Evolutionary conservation across 345 rosid genomes (phyloP), one percentile per base, ranked within the genome.

Genomic region (Fremontodendron californicum): DNA sequence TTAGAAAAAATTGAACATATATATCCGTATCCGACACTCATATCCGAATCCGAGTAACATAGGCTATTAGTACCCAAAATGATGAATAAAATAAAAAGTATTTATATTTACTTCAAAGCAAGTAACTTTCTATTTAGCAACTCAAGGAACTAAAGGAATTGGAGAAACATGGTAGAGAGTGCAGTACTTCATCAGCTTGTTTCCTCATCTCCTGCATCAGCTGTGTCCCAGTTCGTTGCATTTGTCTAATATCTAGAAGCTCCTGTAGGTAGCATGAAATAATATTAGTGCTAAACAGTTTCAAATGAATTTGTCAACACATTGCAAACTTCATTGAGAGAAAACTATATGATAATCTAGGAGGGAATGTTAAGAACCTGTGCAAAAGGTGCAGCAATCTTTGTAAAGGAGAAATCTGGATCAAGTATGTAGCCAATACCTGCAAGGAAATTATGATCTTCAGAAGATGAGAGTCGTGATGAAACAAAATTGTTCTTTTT

Each of bases 311-410:
- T 49, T 45, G 61, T 23, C n/a, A 12, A 21, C 0, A 4, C 13
- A 11, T n/a, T 13, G 6, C 45, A 16, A 60, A 6, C 15, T 57
- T 7, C 40, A 54, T 12, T 21, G 13, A 52, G 9, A 19, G 25
- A 43, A 16, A 54, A 16, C 2, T 2, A 13, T 6, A 8, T 3
- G 68, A 74, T 37, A 39, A 40, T 19, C 12, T 5, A 27, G 40
- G 66, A 19, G n/a, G 64, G 79, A 64, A 46, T n/a, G 75, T 61
- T 67, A 55, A 35, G 80, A 67, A 90, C 96, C 97, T 92, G 97
- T 0, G 94, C 96, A 73, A 92, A 94, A 57, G 98, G 98, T 74
- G 97, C 94, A 4, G 98, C 97, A 80, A 91, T 87, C 82, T 88
- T 92, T 67, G 78, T 92, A 29, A 94, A 92, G 76, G 97, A 90